Base-by-base conservation (phyloP, 176 grass and related monocot species). In the Luzula sylvatica region DNA sequence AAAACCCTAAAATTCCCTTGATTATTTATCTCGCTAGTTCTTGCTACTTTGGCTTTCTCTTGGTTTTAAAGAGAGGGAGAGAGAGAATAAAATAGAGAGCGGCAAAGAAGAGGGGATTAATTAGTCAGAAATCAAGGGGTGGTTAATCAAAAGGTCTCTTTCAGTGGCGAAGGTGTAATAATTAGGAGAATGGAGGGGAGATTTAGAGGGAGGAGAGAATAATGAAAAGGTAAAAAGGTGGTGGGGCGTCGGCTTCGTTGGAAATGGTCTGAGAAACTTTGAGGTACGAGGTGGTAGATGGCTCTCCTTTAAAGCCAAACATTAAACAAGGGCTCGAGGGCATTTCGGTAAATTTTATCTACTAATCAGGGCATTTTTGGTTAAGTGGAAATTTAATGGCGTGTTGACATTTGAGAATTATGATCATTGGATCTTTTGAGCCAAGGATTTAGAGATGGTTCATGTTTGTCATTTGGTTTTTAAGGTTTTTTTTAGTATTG, bases 251-350 rank as follows among this genome's bases (percentile, higher is more conserved):
- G 52, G 24, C 14, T 23, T 51, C 26, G 47, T 53, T 39, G 63
- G 17, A 48, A 18, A 20, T 23, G 50, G 39, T 69, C 66, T 12
- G 41, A 35, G 16, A 14, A 9, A 7, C 15, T 45, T 22, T 55
- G 11, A 23, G 53, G 66, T 70, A 70, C 66, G 66, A 70, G 66
- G 66, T 28, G 66, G 32, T 68, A 55, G 58, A 46, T 17, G 3
- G 7, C 30, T 35, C 5, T 35, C 30, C 5, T 35, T 35, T 35
- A 35, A 35, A 4, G 9, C 30, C n/a, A n/a, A n/a, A n/a, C n/a
- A n/a, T n/a, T n/a, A n/a, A n/a, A n/a, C n/a, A n/a, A n/a, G n/a
- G n/a, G n/a, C n/a, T n/a, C n/a, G n/a, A n/a, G n/a, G n/a, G n/a
- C n/a, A n/a, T n/a, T n/a, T n/a, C n/a, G n/a, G n/a, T n/a, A n/a